Evolutionary conservation across 148 eudicot species (phyloP), one percentile per base, ranked within the genome.

Genomic region (Nepenthes gracilis): DNA sequence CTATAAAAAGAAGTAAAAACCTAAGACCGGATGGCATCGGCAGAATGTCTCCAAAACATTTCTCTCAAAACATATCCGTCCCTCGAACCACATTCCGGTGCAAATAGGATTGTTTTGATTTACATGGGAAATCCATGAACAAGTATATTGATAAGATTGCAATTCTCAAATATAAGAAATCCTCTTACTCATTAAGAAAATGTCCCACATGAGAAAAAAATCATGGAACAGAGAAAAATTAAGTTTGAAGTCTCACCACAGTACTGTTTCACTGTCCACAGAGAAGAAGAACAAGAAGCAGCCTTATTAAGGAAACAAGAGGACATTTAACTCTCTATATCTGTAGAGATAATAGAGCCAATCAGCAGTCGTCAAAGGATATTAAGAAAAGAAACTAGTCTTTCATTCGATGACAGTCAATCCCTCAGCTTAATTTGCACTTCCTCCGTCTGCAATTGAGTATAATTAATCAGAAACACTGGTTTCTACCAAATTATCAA

Each of bases 341-440:
- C 68, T 37, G 23, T 33, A 33, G 36, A 53, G 57, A 50, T 54
- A 56, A 40, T 55, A 63, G 74, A 69, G 64, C 62, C 61, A 63
- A 73, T 55, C 65, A 70, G 60, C 72, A 73, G 62, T 60, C 69
- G 15, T 36, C 14, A n/a, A 58, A 55, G 45, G 40, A 62, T 52
- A 33, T 35, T 11, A 59, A 43, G 40, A 60, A 49, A 51, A 63
- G 9, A 2, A 7, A 55, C 1, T 4, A 55, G 58, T 35, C 11
- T 58, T 70, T 83, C 83, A 83, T 77, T 81, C 78, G 52, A 74
- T 74, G 51, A 87, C 69, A 76, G 78, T 47, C 58, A 80, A 49
- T 63, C 85, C 97, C 71, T 83, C 97, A 0, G 85, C 54, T 12
- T 82, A 72, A 59, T 23, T 23, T 23, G 82, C 14, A 58, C 65